phyloP scores from a whole-genome alignment of 1,284 basidiomycete species.

The Microbotryum scabiosae region DNA sequence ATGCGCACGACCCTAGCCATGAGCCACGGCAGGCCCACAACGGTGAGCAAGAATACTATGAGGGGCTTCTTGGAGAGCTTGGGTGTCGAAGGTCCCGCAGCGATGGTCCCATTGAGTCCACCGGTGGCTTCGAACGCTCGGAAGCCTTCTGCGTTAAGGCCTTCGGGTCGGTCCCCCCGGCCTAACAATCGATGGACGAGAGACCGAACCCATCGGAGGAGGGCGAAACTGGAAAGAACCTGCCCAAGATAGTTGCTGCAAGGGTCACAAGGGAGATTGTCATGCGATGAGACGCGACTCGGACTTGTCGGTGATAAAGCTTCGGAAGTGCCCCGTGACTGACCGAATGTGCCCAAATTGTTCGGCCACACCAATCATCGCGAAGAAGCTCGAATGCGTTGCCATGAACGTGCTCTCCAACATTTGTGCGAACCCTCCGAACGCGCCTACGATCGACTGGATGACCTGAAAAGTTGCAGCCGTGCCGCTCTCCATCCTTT shows the following conservation, averaged over 20 bases:
- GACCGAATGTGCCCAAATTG: constrained; percentile 63
- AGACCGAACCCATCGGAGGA: constrained; percentile 71
- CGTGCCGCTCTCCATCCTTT: constrained; percentile 36
- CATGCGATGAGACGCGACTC: too few relatives aligned
- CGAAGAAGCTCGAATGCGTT: constrained; percentile 95
- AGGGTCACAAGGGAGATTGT: too few relatives aligned
- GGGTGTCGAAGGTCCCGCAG: constrained; percentile 39
- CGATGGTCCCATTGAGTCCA: not conserved
- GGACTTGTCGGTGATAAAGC: too few relatives aligned
- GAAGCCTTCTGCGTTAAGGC: constrained; percentile 27
- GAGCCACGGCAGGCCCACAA: constrained; percentile 85
- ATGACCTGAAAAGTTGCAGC: constrained; percentile 64
- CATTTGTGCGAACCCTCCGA: constrained; percentile 93
- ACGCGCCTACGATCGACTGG: constrained; percentile 90
- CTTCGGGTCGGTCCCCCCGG: constrained; percentile 1
- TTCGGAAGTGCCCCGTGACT: not conserved
- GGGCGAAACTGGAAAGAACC: constrained; percentile 82
- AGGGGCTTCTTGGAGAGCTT: constrained; percentile 65
- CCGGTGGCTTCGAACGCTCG: constrained; percentile 27
- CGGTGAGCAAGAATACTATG: constrained; percentile 88
- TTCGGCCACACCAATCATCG: constrained; percentile 96
- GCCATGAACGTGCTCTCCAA: constrained; percentile 98
- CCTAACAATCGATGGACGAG: constrained; percentile 33
- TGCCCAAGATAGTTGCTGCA: constrained; percentile 79
- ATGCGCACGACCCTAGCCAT: constrained; percentile 84